Percentiles rank a stretch among this genome's conserved stretches.
Conservation (phyloP, 208 protist genomes). For the Lotmaria passim region DNA sequence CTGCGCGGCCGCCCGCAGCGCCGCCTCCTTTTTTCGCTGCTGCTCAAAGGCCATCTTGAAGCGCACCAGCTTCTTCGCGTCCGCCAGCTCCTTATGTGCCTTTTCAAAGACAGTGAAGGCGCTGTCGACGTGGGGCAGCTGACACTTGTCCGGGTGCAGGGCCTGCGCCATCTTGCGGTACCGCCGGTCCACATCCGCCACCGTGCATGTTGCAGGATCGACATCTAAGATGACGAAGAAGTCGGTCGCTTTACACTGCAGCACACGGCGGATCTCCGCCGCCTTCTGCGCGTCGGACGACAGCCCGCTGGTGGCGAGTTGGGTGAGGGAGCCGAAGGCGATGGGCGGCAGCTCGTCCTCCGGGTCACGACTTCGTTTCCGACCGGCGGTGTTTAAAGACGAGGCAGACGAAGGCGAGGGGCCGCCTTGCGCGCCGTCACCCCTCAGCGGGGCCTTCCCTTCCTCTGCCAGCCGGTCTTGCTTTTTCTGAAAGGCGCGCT, state of each 20-base stretch:
- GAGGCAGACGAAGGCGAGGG: constrained; percentile 14
- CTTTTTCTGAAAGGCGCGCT: constrained; percentile 65
- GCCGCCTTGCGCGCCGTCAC: background rate
- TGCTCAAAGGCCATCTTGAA: constrained; percentile 70
- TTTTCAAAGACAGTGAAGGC: constrained; percentile 83
- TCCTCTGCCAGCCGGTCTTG: constrained; percentile 57
- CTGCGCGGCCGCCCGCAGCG: constrained; percentile 34
- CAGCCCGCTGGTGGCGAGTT: constrained; percentile 42
- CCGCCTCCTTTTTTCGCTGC: constrained; percentile 61
- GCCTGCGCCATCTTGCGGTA: constrained; percentile 86
- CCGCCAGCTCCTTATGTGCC: constrained; percentile 80
- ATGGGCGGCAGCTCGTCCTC: constrained; percentile 24
- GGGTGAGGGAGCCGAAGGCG: constrained; percentile 45
- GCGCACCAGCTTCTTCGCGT: constrained; percentile 66
- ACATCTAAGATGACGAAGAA: constrained; percentile 83
- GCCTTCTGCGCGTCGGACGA: constrained; percentile 71
- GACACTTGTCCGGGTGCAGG: constrained; percentile 92
- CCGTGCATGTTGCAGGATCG: constrained; percentile 65
- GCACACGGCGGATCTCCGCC: constrained; percentile 80
- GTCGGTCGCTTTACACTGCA: constrained; percentile 73
- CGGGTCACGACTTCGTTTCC: constrained; percentile 13
- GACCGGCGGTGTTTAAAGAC: background rate
- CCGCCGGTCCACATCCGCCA: constrained; percentile 65
- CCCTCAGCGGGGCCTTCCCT: constrained; percentile 11
- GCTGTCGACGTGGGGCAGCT: constrained; percentile 67